These are phyloP conservation scores for Trichoderma koningii DNA, from an alignment of 2,329 filamentous ascomycete species.

Conservation along the genomic window DNA sequence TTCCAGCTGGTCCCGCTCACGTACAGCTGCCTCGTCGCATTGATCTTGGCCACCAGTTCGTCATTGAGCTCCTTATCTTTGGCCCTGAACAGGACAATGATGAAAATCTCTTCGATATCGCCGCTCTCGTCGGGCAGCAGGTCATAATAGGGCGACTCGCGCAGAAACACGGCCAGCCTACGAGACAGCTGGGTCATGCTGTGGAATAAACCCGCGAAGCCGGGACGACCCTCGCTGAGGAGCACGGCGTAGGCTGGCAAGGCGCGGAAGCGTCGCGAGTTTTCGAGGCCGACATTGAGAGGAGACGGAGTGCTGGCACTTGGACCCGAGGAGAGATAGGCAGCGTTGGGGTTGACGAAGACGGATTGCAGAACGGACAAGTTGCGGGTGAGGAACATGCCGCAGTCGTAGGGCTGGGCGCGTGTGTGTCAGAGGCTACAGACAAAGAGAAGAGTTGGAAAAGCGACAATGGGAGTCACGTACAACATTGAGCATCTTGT, in stretches of 20 bases:
- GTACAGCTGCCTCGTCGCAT: slow-evolving; percentile 72
- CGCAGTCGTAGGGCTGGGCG: slow-evolving; percentile 78
- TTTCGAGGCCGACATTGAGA: slow-evolving; percentile 84
- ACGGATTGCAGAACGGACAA: slow-evolving; percentile 59
- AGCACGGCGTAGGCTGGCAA: slow-evolving; percentile 86
- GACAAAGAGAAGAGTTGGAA: background rate
- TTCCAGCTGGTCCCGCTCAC: slow-evolving; percentile 81
- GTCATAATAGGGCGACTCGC: slow-evolving; percentile 63
- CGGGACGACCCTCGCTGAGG: slow-evolving; percentile 69
- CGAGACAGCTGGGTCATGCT: slow-evolving; percentile 73
- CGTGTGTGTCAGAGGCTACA: background rate
- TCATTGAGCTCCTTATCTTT: slow-evolving; percentile 63
- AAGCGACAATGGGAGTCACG: slow-evolving; percentile 35
- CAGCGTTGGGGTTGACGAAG: slow-evolving; percentile 83
- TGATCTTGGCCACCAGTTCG: slow-evolving; percentile 70
- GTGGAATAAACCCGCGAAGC: slow-evolving; percentile 69
- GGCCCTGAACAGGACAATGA: slow-evolving; percentile 75
- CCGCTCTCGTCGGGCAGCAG: slow-evolving; percentile 58
- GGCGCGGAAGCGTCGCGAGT: slow-evolving; percentile 86
- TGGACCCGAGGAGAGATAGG: slow-evolving; percentile 63
- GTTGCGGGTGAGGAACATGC: slow-evolving; percentile 80
- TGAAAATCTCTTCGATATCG: slow-evolving; percentile 56
- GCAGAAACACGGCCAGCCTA: slow-evolving; percentile 64
- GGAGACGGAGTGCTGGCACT: slow-evolving; percentile 67
- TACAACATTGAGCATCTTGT: slow-evolving; percentile 90